Conservation (phyloP, 805 yeast species). For the Komagataella ulmi region DNA sequence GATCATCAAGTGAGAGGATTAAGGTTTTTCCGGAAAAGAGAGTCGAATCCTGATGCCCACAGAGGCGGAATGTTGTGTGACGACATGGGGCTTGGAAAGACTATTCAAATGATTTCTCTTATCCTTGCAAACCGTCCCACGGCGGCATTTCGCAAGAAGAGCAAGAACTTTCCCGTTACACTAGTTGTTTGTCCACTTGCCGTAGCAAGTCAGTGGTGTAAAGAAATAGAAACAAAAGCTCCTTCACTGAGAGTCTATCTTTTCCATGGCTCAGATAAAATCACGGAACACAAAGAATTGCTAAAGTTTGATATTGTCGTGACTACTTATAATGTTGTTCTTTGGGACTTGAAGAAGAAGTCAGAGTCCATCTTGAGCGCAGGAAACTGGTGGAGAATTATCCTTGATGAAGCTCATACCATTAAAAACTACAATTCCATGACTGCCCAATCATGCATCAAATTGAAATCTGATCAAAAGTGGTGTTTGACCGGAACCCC, state of each 20-base stretch:
- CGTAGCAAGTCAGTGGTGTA: conserved; percentile 25
- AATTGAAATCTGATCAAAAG: conserved; percentile 26
- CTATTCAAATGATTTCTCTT: conserved; percentile 64
- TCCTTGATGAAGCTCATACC: conserved; percentile 54
- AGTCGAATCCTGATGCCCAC: conserved; percentile 9
- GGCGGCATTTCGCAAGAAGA: conserved; percentile 1
- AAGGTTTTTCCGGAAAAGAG: conserved; percentile 25
- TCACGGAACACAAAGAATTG: conserved; percentile 6
- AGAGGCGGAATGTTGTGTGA: conserved; percentile 66
- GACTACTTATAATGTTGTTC: conserved; percentile 18
- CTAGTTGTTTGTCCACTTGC: conserved; percentile 29
- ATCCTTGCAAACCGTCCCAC: conserved; percentile 18
- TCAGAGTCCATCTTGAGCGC: conserved; percentile 13
- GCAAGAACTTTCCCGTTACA: conserved; percentile 15
- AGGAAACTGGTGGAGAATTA: conserved; percentile 33
- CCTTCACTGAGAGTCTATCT: conserved; percentile 14
- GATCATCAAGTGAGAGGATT: conserved; percentile 36
- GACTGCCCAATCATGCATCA: conserved; percentile 29
- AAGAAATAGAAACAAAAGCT: conserved; percentile 22
- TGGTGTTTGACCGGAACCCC: conserved; percentile 62
- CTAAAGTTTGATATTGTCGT: conserved; percentile 18
- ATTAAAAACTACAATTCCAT: conserved; percentile 38
- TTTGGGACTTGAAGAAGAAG: conserved; percentile 3
- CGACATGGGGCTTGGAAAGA: conserved; percentile 87
- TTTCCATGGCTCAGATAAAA: conserved; percentile 19